Percentiles rank a stretch among this genome's conserved stretches.
Evolutionary conservation across 208 protist species (phyloP).

Genomic region (Herpetomonas samuelpessoai): DNA sequence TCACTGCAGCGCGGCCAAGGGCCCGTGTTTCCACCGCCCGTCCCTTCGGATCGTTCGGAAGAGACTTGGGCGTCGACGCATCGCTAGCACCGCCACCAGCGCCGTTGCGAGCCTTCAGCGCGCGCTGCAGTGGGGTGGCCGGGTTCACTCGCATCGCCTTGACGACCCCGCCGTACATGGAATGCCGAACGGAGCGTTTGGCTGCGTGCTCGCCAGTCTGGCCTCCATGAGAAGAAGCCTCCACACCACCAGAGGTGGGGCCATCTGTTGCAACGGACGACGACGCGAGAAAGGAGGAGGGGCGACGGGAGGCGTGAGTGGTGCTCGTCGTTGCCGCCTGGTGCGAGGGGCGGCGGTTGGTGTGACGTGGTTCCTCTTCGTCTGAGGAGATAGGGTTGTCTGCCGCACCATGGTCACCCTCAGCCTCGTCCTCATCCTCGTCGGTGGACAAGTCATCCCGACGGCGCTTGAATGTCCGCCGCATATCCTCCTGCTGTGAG

Average conservation of each 20-base stretch:
- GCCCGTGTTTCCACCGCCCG: background rate
- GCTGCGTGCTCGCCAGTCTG: background rate
- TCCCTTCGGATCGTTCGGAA: background rate
- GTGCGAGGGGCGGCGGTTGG: background rate
- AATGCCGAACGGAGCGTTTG: conserved; percentile 10
- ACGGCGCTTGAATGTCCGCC: conserved; percentile 15
- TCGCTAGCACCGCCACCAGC: background rate
- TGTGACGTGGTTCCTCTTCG: conserved; percentile 3
- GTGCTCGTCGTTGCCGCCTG: background rate
- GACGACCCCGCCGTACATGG: conserved; percentile 44
- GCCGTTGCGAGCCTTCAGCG: background rate
- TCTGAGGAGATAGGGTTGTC: background rate
- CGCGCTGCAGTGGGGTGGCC: background rate
- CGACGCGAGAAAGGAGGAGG: no score
- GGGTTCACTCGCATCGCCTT: conserved; percentile 27
- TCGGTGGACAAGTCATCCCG: conserved; percentile 25
- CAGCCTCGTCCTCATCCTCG: conserved; percentile 21
- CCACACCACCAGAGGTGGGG: background rate
- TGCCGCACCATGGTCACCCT: conserved; percentile 8
- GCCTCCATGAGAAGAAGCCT: no score
- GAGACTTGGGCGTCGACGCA: background rate
- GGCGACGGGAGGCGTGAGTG: background rate
- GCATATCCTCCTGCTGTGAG: background rate
- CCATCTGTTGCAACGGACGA: no score
- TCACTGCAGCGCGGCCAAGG: conserved; percentile 43